These are phyloP conservation scores for Thermoascus crustaceus DNA, from an alignment of 2,329 filamentous ascomycete species.

Conservation along the genomic window DNA sequence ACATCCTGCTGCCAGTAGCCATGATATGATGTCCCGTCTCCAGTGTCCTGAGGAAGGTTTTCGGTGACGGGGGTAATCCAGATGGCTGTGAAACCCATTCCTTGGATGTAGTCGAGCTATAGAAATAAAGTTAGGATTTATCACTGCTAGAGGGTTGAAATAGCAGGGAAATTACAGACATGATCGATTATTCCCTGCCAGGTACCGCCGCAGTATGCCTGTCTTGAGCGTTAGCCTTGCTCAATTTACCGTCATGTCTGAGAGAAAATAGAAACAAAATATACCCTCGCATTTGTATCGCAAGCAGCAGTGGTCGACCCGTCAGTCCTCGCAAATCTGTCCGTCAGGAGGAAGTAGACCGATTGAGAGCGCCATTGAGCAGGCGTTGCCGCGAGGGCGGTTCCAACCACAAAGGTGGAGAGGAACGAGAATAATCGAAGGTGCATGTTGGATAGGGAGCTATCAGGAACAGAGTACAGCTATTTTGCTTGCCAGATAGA, in stretches of 20 bases:
- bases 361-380: conserved; percentile 35
- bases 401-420: conserved; percentile 14
- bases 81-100: conserved; percentile 42
- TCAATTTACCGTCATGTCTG: neutral
- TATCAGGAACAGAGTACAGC: neutral
- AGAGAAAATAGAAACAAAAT: neutral
- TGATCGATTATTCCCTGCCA: conserved; percentile 39
- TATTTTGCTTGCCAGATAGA: no score
- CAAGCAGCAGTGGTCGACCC: conserved; percentile 28
- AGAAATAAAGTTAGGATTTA: neutral
- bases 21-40: conserved; percentile 38
- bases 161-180: conserved; percentile 7
- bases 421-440: conserved; percentile 8
- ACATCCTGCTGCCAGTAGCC: conserved; percentile 46
- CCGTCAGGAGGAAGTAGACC: conserved; percentile 40
- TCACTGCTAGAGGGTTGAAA: neutral
- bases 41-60: conserved; percentile 27
- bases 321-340: conserved; percentile 38
- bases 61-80: conserved; percentile 42
- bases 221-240: neutral
- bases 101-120: conserved; percentile 43
- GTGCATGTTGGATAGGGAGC: conserved; percentile 12
- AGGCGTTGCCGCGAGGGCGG: conserved; percentile 22
- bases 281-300: conserved; percentile 17
- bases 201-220: conserved; percentile 40